Evolutionary conservation across 108 stramenopile genomes (phyloP), one percentile per base, ranked within the genome.

Genomic region (Asterionellopsis glacialis): DNA sequence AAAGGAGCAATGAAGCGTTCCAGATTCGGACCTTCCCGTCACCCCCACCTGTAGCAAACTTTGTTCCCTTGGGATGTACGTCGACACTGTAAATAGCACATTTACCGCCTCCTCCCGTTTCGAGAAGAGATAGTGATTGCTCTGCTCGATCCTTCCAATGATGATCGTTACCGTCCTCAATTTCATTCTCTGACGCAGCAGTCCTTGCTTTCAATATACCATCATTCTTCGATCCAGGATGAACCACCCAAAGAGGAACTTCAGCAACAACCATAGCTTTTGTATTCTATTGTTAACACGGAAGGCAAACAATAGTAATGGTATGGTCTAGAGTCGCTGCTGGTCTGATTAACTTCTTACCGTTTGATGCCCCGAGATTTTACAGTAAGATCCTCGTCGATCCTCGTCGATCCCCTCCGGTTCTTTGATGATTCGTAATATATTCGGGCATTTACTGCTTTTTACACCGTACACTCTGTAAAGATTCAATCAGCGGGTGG

Each of bases 1-100:
- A 15, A 57, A 93, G 89, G 33, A 93, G 60, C 1, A 73, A 68
- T 11, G 15, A 45, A 33, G 64, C 69, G 55, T 69, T 84, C 91
- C 91, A 93, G 28, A 93, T 75, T 44, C 79, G 83, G 11, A 93
- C 91, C 22, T 70, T 82, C 0, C 91, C 86, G 69, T 93, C 91
- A 38, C 91, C 91, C 15, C 84, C 86, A 18, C 82, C 88, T 7
- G 91, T 93, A 19, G 87, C 91, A 67, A 93, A 82, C 28, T 74
- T 71, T 15, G 73, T 64, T 14, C 82, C 84, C 40, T 69, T 72
- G 15, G 83, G 83, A 68, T 88, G 85, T 10, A 88, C 64, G 57
- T 93, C 91, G 13, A 86, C 50, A 21, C 74, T 64, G 55, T 93
- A 93, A 61, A 93, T 85, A 9, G 88, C 80, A 45, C 71, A 70